These are phyloP conservation scores for Closterium sp. DNA, from an alignment of 139 green algal genomes.

Conservation along the genomic window DNA sequence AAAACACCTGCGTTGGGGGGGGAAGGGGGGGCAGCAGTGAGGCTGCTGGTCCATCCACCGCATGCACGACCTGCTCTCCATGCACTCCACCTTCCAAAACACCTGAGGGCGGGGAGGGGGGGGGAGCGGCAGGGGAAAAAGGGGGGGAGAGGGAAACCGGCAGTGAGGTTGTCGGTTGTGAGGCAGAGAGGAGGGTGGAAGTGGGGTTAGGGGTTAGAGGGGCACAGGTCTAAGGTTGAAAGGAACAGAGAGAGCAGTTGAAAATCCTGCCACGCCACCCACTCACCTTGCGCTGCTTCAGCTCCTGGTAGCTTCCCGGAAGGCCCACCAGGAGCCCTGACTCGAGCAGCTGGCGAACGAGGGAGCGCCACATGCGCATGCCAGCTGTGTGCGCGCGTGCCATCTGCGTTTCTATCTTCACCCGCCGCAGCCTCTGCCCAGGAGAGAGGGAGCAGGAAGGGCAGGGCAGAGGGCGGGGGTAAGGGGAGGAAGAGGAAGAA, in stretches of 20 bases:
- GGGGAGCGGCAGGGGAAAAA: too few species aligned
- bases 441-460: neutral
- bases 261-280: too few species aligned
- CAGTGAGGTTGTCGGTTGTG: neutral
- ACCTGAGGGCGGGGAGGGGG: neutral
- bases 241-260: neutral
- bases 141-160: too few species aligned
- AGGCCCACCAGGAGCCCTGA: neutral
- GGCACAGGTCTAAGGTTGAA: neutral
- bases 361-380: slow-evolving; percentile 27
- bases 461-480: too few species aligned
- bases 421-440: neutral
- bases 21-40: neutral
- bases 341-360: slow-evolving; percentile 36
- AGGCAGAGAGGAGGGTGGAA: neutral
- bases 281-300: neutral
- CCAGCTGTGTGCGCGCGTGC: neutral
- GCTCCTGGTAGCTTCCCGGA: neutral
- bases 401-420: neutral
- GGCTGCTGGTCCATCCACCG: neutral
- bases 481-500: too few species aligned
- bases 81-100: slow-evolving; percentile 38
- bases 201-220: neutral
- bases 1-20: neutral
- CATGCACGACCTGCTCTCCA: slow-evolving; percentile 14